These are phyloP conservation scores for Phaseolus coccineus DNA, from an alignment of 331 rosid species.

Conservation along the genomic window DNA sequence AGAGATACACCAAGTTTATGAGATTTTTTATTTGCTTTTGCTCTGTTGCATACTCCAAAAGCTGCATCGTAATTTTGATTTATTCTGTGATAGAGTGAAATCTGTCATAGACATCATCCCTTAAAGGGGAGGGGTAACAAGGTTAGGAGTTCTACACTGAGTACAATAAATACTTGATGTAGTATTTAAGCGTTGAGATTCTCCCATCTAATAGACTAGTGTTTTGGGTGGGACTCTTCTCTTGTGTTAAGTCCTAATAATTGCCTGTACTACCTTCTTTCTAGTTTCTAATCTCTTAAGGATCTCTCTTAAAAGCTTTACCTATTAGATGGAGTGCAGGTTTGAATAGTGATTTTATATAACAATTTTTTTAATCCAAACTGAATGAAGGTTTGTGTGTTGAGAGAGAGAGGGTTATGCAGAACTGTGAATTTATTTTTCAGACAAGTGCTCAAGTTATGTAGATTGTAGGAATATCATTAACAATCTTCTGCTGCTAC, in stretches of 20 bases:
- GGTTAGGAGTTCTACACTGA: no score
- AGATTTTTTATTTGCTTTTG: not conserved
- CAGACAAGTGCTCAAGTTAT: not conserved
- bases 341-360: conserved; percentile 4
- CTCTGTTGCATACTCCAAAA: conserved; percentile 31
- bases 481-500: not conserved
- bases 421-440: not conserved
- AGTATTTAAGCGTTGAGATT: no score
- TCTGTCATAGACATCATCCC: no score
- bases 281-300: conserved; percentile 4
- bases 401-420: not conserved
- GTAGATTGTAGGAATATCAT: conserved; percentile 1
- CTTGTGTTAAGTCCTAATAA: no score
- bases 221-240: no score
- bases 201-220: no score
- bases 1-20: conserved; percentile 5
- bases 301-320: conserved; percentile 2
- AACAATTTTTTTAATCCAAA: conserved; percentile 9
- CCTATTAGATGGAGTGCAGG: not conserved
- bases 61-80: conserved; percentile 1
- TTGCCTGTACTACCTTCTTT: conserved; percentile 2
- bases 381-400: not conserved
- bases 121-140: no score
- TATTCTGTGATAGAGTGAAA: not conserved
- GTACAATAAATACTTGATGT: no score